Conservation (phyloP, 169 alveolate species). For the Plasmodium adleri region DNA sequence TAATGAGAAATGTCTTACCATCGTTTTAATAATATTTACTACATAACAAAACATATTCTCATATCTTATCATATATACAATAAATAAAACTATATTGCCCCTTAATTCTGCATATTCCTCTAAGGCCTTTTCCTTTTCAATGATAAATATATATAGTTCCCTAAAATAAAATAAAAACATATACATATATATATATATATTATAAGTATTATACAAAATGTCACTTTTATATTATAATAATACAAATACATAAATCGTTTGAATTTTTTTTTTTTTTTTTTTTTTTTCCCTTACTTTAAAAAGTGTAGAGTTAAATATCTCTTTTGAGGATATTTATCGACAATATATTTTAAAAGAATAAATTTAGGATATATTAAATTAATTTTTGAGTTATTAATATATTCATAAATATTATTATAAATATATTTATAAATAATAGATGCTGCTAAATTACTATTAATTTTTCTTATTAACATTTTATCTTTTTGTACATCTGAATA, state of each 20-base stretch:
- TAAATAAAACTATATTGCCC: slow-evolving; percentile 46
- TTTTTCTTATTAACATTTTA: slow-evolving; percentile 36
- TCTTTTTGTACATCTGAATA: slow-evolving; percentile 54
- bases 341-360: slow-evolving; percentile 54
- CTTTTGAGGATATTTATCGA: slow-evolving; percentile 74
- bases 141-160: slow-evolving; percentile 57
- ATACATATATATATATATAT: not conserved
- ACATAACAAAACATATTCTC: slow-evolving; percentile 75
- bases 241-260: not conserved
- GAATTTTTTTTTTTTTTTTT: not conserved
- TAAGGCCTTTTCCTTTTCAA: slow-evolving; percentile 65
- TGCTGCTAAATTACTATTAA: slow-evolving; percentile 65
- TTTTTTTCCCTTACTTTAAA: slow-evolving; percentile 39
- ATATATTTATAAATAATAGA: slow-evolving; percentile 67
- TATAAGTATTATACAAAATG: not conserved
- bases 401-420: slow-evolving; percentile 34
- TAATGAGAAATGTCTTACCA: slow-evolving; percentile 35
- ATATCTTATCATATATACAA: slow-evolving; percentile 52
- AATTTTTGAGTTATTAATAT: slow-evolving; percentile 16
- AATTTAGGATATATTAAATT: slow-evolving; percentile 63
- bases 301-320: slow-evolving; percentile 38
- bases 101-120: slow-evolving; percentile 58
- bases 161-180: slow-evolving; percentile 4
- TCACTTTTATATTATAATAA: not conserved
- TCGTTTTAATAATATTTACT: slow-evolving; percentile 41